Base-by-base conservation (phyloP, 208 protist genomes). In the Porcisia deanei region DNA sequence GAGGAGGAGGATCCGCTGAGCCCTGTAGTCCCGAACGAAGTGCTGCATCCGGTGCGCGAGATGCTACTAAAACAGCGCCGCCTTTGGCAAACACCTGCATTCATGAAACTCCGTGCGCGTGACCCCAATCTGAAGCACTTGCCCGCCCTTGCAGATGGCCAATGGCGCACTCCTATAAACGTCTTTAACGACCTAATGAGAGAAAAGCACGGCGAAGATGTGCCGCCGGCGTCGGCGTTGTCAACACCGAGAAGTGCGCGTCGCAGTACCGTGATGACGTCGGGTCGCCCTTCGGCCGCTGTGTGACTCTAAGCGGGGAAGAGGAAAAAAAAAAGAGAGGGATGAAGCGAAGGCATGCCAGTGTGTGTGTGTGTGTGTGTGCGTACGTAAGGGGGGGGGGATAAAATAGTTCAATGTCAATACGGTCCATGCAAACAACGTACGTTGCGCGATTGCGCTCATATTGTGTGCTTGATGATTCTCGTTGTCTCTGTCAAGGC, bases 1-100 rank as follows among this genome's bases (percentile, higher is more conserved):
- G 91, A 96, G 72, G 86, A 92, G 30, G 89, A 94, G 75, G 91
- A 96, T 65, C 84, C 87, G 58, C 89, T 96, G 71, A 83, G 81
- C 67, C 85, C 87, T 18, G 55, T 86, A 37, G 79, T 94, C 47
- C 64, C 88, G 0, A 79, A 71, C 34, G 91, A 96, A 58, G 84
- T 85, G 12, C 77, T 96, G 65, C 70, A 80, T 58, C 83, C 85
- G 10, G 78, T 94, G 68, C 79, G 88, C 37, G 89, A 93, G 10
- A 70, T 81, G 54, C 72, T 95, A 66, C 72, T 91, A 54, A 87
- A 87, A 69, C 73, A 82, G 45, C 73, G 76, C 52, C 77, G 76
- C 67, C 58, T 71, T 14, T 92, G 88, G 84, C 71, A 76, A 60
- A 72, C 69, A 34, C 78, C 88, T 8, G 78, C 54, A 54, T 93